Evolutionary conservation across 352 stramenopile species (phyloP).

Genomic region (Blastocystis sp.): DNA sequence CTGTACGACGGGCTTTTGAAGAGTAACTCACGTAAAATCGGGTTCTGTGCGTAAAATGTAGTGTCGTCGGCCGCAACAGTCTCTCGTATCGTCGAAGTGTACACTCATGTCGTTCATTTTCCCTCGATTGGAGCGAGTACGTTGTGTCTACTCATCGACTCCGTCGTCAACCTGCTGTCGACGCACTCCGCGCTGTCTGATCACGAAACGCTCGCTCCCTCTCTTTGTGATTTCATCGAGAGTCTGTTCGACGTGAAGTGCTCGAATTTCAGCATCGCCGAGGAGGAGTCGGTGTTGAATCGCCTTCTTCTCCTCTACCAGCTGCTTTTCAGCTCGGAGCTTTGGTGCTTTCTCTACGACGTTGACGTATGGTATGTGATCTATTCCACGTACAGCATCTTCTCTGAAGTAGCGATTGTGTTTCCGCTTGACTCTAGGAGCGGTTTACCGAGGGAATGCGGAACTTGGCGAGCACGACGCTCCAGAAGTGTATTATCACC

Average conservation of each 20-base stretch:
- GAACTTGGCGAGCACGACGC: neutral
- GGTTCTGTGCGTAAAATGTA: neutral
- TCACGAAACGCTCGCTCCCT: neutral
- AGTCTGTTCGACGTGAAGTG: slow-evolving; percentile 31
- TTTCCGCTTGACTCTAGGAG: neutral
- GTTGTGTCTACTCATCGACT: slow-evolving; percentile 4
- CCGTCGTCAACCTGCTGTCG: slow-evolving; percentile 1
- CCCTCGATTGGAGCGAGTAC: neutral
- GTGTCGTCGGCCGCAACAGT: slow-evolving; percentile 4
- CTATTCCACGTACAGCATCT: slow-evolving; percentile 37
- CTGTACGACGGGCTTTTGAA: slow-evolving; percentile 21
- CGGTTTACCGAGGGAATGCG: slow-evolving; percentile 11
- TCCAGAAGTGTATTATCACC: neutral
- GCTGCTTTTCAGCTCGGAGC: neutral
- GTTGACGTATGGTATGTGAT: slow-evolving; percentile 6
- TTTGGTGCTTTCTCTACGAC: neutral
- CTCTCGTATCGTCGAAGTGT: slow-evolving; percentile 18
- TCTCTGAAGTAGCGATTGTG: neutral
- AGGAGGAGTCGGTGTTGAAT: slow-evolving; percentile 16
- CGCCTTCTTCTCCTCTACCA: slow-evolving; percentile 25
- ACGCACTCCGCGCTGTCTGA: neutral
- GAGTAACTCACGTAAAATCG: neutral
- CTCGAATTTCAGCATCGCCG: neutral
- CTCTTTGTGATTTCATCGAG: slow-evolving; percentile 33
- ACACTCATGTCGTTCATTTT: slow-evolving; percentile 53